Evolutionary conservation across 208 protist species (phyloP).

Genomic region (Trypanosoma scelopori): DNA sequence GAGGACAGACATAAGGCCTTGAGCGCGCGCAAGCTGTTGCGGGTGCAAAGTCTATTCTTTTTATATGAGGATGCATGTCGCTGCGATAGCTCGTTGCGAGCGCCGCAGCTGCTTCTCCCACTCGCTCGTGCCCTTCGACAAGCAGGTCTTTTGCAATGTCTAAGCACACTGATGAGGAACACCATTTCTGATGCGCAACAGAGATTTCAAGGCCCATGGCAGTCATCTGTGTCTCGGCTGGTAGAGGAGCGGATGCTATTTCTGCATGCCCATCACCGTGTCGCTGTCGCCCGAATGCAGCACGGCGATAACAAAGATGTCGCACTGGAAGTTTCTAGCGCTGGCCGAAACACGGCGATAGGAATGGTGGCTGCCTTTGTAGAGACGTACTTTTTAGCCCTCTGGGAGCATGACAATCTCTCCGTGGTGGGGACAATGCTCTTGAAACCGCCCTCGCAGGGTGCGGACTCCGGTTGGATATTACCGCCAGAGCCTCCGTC

Average conservation of each 20-base stretch:
- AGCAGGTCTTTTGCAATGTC: constrained; percentile 6
- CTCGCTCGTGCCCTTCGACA: constrained; percentile 12
- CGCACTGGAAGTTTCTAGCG: neutral
- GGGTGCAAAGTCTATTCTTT: constrained; percentile 14
- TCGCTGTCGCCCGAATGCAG: neutral
- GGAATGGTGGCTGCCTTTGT: constrained; percentile 10
- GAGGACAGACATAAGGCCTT: neutral
- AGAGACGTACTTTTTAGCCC: constrained; percentile 19
- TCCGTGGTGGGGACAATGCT: constrained; percentile 11
- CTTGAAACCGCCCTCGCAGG: constrained; percentile 2
- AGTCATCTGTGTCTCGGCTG: constrained; percentile 1
- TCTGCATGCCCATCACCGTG: constrained; percentile 8
- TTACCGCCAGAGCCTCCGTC: constrained; percentile 7
- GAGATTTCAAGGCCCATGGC: constrained; percentile 3
- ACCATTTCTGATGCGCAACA: constrained; percentile 8
- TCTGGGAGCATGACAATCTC: constrained; percentile 18
- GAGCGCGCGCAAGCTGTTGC: neutral
- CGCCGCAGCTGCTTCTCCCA: constrained; percentile 27
- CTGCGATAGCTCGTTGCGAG: constrained; percentile 17
- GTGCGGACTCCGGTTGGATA: neutral
- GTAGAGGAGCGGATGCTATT: constrained; percentile 17
- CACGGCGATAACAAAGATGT: neutral
- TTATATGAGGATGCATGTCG: constrained; percentile 20
- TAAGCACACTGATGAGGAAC: constrained; percentile 15
- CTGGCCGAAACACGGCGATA: neutral